phyloP scores from a whole-genome alignment of 2,329 filamentous ascomycete genomes.

The Fusarium devonianum region DNA sequence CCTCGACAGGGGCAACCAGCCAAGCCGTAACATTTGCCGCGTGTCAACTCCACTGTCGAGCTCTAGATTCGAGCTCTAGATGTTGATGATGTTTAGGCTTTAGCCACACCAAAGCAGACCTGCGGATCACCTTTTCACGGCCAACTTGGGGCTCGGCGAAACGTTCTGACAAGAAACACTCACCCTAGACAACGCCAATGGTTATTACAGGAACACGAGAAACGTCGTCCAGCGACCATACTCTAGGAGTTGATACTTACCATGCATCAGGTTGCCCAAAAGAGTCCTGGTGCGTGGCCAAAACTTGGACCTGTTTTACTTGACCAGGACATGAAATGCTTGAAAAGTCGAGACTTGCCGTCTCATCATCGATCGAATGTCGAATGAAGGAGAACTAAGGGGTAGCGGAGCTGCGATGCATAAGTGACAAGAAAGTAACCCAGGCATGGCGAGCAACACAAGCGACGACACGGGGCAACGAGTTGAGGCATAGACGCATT shows the following conservation, averaged over 20 bases:
- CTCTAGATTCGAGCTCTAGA: too few species aligned
- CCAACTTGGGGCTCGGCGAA: slow-evolving; percentile 17
- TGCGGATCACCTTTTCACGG: slow-evolving; percentile 8
- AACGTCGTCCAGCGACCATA: background rate
- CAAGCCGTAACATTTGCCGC: slow-evolving; percentile 15
- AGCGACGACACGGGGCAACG: slow-evolving; percentile 3
- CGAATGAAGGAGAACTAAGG: slow-evolving; percentile 28
- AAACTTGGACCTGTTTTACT: slow-evolving; percentile 11
- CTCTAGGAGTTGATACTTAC: slow-evolving; percentile 8
- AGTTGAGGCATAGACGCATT: slow-evolving; percentile 1
- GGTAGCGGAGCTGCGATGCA: slow-evolving; percentile 32
- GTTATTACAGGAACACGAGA: slow-evolving; percentile 1
- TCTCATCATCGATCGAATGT: slow-evolving; percentile 6
- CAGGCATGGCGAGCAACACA: slow-evolving; percentile 8
- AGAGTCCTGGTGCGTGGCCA: background rate
- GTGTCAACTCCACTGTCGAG: slow-evolving; percentile 5
- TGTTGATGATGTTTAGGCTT: too few species aligned
- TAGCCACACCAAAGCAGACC: slow-evolving; percentile 23
- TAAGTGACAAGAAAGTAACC: slow-evolving; percentile 5
- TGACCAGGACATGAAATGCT: background rate
- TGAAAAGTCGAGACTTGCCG: background rate
- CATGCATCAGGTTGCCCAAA: slow-evolving; percentile 20
- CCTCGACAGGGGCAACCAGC: slow-evolving; percentile 25
- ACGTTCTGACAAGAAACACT: slow-evolving; percentile 10
- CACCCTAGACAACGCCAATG: background rate